These are phyloP conservation scores for Phytophthora citrophthora DNA, from an alignment of 352 stramenopile species.

Conservation along the genomic window DNA sequence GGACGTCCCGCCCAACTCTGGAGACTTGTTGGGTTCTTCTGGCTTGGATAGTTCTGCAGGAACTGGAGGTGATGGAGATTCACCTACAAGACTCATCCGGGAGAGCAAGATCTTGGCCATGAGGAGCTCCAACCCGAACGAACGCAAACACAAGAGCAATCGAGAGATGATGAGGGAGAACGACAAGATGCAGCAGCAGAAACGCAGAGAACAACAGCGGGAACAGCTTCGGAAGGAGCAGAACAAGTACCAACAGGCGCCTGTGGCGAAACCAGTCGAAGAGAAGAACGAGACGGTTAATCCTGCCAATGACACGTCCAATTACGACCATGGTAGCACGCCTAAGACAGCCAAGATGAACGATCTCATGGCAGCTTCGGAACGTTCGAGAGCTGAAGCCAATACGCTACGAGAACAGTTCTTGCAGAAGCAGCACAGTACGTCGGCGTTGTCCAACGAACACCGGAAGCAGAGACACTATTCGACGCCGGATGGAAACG, in stretches of 20 bases:
- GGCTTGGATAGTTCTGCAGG: neutral
- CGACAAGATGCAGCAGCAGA: slow-evolving; percentile 26
- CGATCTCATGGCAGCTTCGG: slow-evolving; percentile 29
- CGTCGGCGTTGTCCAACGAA: slow-evolving; percentile 7
- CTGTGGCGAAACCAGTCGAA: slow-evolving; percentile 3
- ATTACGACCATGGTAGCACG: slow-evolving; percentile 2
- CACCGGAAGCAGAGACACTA: slow-evolving; percentile 25
- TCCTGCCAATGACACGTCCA: slow-evolving; percentile 7
- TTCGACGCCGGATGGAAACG: slow-evolving; percentile 24
- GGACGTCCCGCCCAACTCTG: slow-evolving; percentile 21
- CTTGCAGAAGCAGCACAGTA: slow-evolving; percentile 31
- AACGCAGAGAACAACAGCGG: slow-evolving; percentile 18
- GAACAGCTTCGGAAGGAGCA: slow-evolving; percentile 17
- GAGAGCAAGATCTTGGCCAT: slow-evolving; percentile 80
- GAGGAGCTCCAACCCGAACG: slow-evolving; percentile 35
- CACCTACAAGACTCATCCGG: slow-evolving; percentile 50
- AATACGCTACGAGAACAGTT: slow-evolving; percentile 34
- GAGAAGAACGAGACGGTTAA: slow-evolving; percentile 6
- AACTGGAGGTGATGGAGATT: slow-evolving; percentile 36
- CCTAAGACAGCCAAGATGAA: slow-evolving; percentile 38
- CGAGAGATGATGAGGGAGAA: slow-evolving; percentile 6
- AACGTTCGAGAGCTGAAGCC: slow-evolving; percentile 18
- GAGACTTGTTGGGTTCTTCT: slow-evolving; percentile 22
- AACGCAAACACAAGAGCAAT: slow-evolving; percentile 14
- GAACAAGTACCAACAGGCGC: slow-evolving; percentile 17